Evolutionary conservation across 495 filamentous ascomycete genomes (phyloP).

Genomic region (Clavariopsis aquatica): DNA sequence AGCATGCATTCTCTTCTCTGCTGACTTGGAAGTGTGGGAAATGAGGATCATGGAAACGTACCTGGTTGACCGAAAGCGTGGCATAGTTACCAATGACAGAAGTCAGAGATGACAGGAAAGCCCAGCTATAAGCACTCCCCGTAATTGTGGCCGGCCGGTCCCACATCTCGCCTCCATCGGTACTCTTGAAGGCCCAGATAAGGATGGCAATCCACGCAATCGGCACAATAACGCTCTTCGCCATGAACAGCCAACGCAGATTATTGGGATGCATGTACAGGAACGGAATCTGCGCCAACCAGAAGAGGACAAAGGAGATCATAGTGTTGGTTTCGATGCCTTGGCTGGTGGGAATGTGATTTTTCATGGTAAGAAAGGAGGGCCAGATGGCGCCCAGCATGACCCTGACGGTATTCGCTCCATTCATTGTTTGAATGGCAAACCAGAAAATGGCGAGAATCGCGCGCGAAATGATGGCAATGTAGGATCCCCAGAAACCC

Average conservation of each 20-base stretch:
- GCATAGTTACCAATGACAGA: conserved; percentile 42
- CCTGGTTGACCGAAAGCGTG: conserved; percentile 43
- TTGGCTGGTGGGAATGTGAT: conserved; percentile 50
- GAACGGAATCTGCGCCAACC: conserved; percentile 56
- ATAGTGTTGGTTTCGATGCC: conserved; percentile 68
- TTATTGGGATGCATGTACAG: conserved; percentile 59
- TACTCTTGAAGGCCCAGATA: conserved; percentile 54
- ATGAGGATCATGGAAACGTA: background rate
- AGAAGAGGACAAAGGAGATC: conserved; percentile 65
- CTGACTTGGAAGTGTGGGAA: background rate
- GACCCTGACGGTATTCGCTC: conserved; percentile 63
- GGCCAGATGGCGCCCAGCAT: conserved; percentile 70
- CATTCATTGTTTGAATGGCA: conserved; percentile 67
- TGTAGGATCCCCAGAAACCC: conserved; percentile 69
- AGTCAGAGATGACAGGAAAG: conserved; percentile 37
- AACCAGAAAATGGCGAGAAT: conserved; percentile 74
- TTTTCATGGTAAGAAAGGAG: conserved; percentile 40
- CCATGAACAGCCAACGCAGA: conserved; percentile 60
- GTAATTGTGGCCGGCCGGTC: conserved; percentile 47
- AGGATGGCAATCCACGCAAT: conserved; percentile 56
- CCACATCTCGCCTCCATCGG: conserved; percentile 53
- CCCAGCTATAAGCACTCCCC: conserved; percentile 49
- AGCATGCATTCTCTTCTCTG: background rate
- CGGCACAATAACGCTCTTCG: conserved; percentile 58
- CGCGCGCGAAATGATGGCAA: conserved; percentile 65